A percentile compares a stretch with the other conserved stretches of the same genome.
These are phyloP conservation scores for Elsinoe necatrix DNA, from an alignment of 2,329 filamentous ascomycete species.

Conservation along the genomic window DNA sequence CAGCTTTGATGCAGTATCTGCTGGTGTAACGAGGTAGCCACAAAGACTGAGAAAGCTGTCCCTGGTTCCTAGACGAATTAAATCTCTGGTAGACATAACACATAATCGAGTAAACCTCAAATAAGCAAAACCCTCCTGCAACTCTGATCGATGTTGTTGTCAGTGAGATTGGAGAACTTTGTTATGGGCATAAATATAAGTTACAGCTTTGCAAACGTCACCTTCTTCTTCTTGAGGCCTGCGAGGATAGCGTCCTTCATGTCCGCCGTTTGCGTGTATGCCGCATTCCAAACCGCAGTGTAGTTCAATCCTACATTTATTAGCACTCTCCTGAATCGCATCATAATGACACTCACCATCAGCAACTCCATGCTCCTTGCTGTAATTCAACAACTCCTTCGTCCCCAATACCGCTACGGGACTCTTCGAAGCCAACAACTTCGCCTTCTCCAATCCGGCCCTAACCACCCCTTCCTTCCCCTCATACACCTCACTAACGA, in stretches of 20 bases:
- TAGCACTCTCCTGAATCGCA: background rate
- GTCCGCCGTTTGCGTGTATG: slow-evolving; percentile 72
- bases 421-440: slow-evolving; percentile 66
- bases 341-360: slow-evolving; percentile 51
- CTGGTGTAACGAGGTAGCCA: no score
- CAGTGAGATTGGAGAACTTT: no score
- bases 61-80: no score
- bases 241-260: slow-evolving; percentile 65
- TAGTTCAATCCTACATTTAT: slow-evolving; percentile 57
- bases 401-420: slow-evolving; percentile 81
- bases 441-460: slow-evolving; percentile 55
- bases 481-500: slow-evolving; percentile 58
- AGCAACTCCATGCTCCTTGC: slow-evolving; percentile 65
- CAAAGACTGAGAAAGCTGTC: no score
- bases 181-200: background rate
- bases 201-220: slow-evolving; percentile 76
- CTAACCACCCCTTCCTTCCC: slow-evolving; percentile 53
- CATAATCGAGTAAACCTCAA: no score
- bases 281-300: slow-evolving; percentile 80
- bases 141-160: no score
- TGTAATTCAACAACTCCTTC: slow-evolving; percentile 78
- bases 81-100: no score
- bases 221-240: slow-evolving; percentile 67
- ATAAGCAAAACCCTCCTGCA: no score
- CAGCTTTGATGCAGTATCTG: background rate